Percentiles rank a stretch among this genome's conserved stretches.
phyloP scores from a whole-genome alignment of 139 green algal species.

The Dunaliella sp. region DNA sequence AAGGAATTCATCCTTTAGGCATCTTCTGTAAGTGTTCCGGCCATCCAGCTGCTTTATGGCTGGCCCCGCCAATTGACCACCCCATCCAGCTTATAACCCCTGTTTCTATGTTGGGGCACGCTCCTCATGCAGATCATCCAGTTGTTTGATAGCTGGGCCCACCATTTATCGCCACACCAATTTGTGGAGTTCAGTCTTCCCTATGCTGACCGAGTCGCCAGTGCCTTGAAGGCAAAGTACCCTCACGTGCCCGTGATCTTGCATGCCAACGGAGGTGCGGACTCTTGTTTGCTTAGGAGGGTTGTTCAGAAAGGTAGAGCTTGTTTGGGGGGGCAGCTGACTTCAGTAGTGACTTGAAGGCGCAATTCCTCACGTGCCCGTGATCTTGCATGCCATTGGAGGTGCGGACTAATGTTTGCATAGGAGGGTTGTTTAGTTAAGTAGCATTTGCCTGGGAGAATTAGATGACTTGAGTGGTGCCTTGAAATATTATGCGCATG shows the following conservation, averaged over 20 bases:
- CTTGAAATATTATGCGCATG: too few species aligned
- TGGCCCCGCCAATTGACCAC: too few species aligned
- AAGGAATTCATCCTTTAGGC: too few species aligned
- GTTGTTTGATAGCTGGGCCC: conserved; percentile 96
- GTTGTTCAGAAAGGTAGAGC: background rate
- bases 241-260: conserved; percentile 93
- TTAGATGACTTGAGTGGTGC: conserved; percentile 9
- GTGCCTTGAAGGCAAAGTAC: conserved; percentile 63
- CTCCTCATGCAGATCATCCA: conserved; percentile 92
- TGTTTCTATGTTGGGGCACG: too few species aligned
- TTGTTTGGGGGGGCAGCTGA: background rate
- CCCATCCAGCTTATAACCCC: too few species aligned
- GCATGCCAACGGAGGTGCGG: conserved; percentile 92
- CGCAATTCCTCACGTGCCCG: conserved; percentile 77
- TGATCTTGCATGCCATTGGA: conserved; percentile 98
- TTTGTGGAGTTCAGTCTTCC: conserved; percentile 91
- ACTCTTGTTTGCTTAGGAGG: background rate
- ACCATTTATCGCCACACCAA: conserved; percentile 84
- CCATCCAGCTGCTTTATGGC: too few species aligned
- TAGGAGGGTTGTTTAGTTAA: background rate
- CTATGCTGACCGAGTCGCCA: conserved; percentile 86
- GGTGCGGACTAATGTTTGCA: conserved; percentile 38
- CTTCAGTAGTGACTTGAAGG: conserved; percentile 48
- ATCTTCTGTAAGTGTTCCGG: too few species aligned
- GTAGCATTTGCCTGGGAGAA: background rate